Base-by-base conservation (phyloP, 2,329 filamentous ascomycete species). In the Monosporascus sp. region DNA sequence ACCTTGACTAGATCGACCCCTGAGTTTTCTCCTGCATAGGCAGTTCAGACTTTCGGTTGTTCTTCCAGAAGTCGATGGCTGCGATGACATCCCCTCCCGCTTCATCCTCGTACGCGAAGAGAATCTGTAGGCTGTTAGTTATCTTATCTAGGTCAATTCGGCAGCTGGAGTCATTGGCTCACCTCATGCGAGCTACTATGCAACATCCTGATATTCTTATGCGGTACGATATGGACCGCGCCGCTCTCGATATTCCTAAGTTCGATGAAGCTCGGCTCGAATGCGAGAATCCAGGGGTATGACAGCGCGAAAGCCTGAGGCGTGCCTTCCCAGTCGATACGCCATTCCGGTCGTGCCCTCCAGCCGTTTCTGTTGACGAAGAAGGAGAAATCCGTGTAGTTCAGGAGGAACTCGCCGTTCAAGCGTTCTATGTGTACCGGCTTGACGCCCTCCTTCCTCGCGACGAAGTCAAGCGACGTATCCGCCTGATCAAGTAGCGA, bases 281-380 rank as follows among this genome's bases (percentile, higher is more conserved):
- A 99, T 1, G 93, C 94, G 64, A 99, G 77, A 59, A 99, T 97
- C 81, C 95, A 99, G 48, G 94, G 94, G 66, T 95, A 95, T 61
- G 91, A 96, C 52, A 97, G 85, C 1, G 94, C 94, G 71, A 99
- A 99, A 54, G 86, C 87, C 64, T 91, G 88, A 41, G 94, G 94
- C 45, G 85, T 90, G 53, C 94, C 94, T 75, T 99, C 94, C 94
- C 94, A 99, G 59, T 93, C 88, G 67, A 99, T 96, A 64, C 88
- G 87, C 94, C 94, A 99, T 71, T 99, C 94, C 5, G 92, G 91
- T 65, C 92, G 83, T 51, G 93, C 93, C 58, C 94, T 86, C 94
- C 94, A 99, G 38, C 94, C 94, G 70, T 99, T 97, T 65, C 94
- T 85, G 73, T 99, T 97, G 68, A 99, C 94, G 66, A 97, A 99